A percentile compares a stretch with the other conserved stretches of the same genome.
These are phyloP conservation scores for Trypanosoma platydactyli DNA, from an alignment of 208 protist genomes.

Conservation along the genomic window DNA sequence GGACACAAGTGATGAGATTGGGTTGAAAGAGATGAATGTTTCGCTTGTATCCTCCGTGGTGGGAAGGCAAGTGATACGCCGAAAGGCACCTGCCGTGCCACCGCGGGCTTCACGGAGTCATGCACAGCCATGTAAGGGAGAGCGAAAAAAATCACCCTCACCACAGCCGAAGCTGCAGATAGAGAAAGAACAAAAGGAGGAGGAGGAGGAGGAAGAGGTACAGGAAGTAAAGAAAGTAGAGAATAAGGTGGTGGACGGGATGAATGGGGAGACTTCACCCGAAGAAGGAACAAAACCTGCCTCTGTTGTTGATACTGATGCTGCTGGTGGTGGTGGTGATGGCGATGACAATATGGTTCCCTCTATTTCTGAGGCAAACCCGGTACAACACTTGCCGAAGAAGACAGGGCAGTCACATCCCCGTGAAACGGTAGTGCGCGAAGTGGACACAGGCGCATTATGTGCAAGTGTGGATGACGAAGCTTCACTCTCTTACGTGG, in stretches of 20 bases:
- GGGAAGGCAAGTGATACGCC: neutral
- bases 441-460: no score
- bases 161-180: neutral
- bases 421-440: no score
- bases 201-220: neutral
- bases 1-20: constrained; percentile 4
- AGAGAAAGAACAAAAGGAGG: no score
- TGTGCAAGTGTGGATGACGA: no score
- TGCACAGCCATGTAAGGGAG: neutral
- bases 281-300: neutral
- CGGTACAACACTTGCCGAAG: no score
- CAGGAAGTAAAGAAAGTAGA: neutral
- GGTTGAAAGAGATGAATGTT: constrained; percentile 1
- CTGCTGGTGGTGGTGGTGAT: no score
- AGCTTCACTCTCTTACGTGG: neutral
- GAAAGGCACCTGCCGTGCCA: constrained; percentile 6
- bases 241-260: neutral
- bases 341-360: no score
- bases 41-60: neutral
- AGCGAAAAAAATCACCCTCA: neutral
- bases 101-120: neutral
- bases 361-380: no score
- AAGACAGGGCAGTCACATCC: no score
- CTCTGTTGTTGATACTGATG: no score
- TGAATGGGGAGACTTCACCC: neutral